Conservation (phyloP, 192 early-diverging fungal genomes). For the Coemansia umbellata region DNA sequence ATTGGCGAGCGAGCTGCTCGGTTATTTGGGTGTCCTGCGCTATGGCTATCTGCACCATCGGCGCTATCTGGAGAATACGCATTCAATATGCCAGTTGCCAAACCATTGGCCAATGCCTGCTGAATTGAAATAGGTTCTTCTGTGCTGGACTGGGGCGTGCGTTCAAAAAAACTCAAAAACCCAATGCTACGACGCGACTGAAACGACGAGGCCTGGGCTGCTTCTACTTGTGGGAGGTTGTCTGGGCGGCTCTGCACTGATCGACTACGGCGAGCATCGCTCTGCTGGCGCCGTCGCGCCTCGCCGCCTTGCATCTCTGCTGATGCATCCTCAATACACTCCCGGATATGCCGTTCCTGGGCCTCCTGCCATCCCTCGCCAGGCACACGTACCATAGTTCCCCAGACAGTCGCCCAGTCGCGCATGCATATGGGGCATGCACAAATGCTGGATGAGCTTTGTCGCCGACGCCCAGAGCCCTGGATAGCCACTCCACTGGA, state of each 20-base stretch:
- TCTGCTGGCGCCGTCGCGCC: background rate
- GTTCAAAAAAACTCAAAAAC: conserved; percentile 27
- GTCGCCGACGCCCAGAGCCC: background rate
- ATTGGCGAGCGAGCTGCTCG: conserved; percentile 16
- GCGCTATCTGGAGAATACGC: no score
- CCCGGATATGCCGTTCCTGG: conserved; percentile 44
- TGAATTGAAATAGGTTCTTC: background rate
- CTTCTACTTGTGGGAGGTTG: background rate
- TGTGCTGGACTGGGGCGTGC: conserved; percentile 5
- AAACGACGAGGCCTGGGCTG: background rate
- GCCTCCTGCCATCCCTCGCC: conserved; percentile 50
- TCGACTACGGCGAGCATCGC: conserved; percentile 8
- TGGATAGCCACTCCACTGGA: background rate
- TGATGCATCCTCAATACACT: conserved; percentile 37
- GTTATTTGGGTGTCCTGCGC: background rate
- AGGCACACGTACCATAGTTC: conserved; percentile 21
- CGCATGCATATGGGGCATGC: conserved; percentile 39
- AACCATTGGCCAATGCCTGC: background rate
- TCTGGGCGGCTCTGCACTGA: conserved; percentile 3
- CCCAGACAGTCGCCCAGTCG: conserved; percentile 40
- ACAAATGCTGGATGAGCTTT: conserved; percentile 33
- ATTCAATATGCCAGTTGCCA: no score
- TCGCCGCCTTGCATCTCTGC: conserved; percentile 41
- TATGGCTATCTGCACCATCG: background rate
- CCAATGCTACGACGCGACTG: conserved; percentile 19